phyloP scores from a whole-genome alignment of 495 filamentous ascomycete species.

The Podospora sp. region DNA sequence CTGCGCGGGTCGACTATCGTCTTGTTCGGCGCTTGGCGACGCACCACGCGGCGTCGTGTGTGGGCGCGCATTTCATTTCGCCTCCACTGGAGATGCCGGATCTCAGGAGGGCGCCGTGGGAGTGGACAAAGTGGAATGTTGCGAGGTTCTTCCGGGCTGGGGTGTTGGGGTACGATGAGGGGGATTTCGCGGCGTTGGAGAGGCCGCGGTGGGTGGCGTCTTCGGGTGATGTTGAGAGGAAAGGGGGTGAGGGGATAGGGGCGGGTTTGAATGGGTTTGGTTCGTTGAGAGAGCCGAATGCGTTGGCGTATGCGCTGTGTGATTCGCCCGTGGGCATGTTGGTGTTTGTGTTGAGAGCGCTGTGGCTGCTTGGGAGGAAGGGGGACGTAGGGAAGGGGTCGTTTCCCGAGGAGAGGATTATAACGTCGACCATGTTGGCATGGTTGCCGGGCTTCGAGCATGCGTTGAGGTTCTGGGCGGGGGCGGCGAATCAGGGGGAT shows the following conservation, averaged over 20 bases:
- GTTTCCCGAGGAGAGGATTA: conserved; percentile 44
- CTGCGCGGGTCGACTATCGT: conserved; percentile 53
- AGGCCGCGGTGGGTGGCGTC: background rate
- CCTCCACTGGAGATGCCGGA: conserved; percentile 43
- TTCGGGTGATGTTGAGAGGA: background rate
- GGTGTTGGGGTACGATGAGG: conserved; percentile 44
- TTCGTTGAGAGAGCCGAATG: conserved; percentile 46
- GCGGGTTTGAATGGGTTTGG: conserved; percentile 27
- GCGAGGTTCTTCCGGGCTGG: conserved; percentile 43
- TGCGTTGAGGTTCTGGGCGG: conserved; percentile 49
- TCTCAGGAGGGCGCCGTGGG: conserved; percentile 34
- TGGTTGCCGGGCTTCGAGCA: conserved; percentile 56
- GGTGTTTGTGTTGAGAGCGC: conserved; percentile 44
- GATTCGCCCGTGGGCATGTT: conserved; percentile 57
- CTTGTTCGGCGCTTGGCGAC: conserved; percentile 58
- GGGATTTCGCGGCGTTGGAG: conserved; percentile 38
- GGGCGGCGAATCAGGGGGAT: conserved; percentile 35
- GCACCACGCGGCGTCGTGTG: conserved; percentile 56
- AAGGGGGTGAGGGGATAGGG: background rate
- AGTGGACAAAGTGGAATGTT: conserved; percentile 48
- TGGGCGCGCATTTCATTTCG: conserved; percentile 65
- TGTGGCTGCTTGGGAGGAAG: conserved; percentile 36
- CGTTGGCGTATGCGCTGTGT: conserved; percentile 54
- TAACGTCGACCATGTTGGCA: conserved; percentile 48
- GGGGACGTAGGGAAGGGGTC: conserved; percentile 21